These are phyloP conservation scores for Lipomyces sp. DNA, from an alignment of 805 yeast genomes.

Conservation along the genomic window DNA sequence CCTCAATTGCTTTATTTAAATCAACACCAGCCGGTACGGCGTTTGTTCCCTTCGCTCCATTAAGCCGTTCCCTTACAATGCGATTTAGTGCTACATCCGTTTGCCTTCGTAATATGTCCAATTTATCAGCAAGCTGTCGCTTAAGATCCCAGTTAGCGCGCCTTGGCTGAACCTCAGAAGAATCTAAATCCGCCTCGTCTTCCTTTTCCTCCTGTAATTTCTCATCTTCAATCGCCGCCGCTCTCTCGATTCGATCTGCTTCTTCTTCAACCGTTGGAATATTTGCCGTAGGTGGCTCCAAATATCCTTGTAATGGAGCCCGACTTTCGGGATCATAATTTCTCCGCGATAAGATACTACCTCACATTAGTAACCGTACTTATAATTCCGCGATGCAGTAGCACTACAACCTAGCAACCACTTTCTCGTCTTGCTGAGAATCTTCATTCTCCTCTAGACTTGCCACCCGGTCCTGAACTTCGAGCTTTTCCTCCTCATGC, in stretches of 20 bases:
- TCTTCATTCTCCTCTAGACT: slow-evolving; percentile 1
- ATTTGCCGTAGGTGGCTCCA: slow-evolving; percentile 38
- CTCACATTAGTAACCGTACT: background rate
- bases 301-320: slow-evolving; percentile 42
- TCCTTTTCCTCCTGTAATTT: slow-evolving; percentile 45
- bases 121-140: slow-evolving; percentile 48
- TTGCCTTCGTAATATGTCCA: slow-evolving; percentile 48
- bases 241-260: slow-evolving; percentile 43
- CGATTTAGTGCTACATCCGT: slow-evolving; percentile 53
- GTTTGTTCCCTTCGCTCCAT: slow-evolving; percentile 6
- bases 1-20: slow-evolving; percentile 25
- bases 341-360: slow-evolving; percentile 32
- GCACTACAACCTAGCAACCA: background rate
- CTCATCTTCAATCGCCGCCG: slow-evolving; percentile 13
- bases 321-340: slow-evolving; percentile 43
- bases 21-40: slow-evolving; percentile 30
- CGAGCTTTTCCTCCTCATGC: background rate
- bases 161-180: slow-evolving; percentile 41
- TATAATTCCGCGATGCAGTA: background rate
- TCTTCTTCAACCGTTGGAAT: slow-evolving; percentile 42
- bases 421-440: background rate
- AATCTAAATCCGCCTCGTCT: slow-evolving; percentile 38
- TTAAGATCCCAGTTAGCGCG: slow-evolving; percentile 48
- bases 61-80: slow-evolving; percentile 48
- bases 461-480: background rate